Evolutionary conservation across 352 stramenopile genomes (phyloP).

Genomic region (Halophytophthora polymorphica): DNA sequence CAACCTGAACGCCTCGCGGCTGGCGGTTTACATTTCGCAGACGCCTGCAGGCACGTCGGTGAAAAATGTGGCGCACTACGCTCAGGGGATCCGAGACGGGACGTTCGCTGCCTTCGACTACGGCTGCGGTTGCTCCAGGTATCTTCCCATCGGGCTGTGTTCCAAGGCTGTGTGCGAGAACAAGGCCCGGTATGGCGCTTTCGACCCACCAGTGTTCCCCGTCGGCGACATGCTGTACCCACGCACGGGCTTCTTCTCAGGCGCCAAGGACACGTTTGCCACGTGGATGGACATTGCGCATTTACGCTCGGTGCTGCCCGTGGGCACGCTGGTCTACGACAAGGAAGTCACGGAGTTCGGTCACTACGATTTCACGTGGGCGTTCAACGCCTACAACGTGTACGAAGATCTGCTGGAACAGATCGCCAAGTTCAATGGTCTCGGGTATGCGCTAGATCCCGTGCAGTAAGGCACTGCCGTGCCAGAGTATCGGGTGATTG

Average conservation of each 20-base stretch:
- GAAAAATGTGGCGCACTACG: constrained; percentile 55
- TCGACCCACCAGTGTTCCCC: constrained; percentile 28
- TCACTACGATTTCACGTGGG: constrained; percentile 53
- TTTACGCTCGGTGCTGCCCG: constrained; percentile 30
- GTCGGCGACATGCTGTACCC: too few species aligned
- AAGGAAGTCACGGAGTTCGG: constrained; percentile 37
- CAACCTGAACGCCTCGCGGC: constrained; percentile 41
- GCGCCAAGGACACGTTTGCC: constrained; percentile 37
- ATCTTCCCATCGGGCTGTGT: constrained; percentile 26
- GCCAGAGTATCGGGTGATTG: neutral
- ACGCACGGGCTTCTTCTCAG: constrained; percentile 36
- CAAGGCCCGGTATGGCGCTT: constrained; percentile 40
- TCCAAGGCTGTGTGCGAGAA: constrained; percentile 31
- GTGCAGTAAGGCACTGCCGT: neutral
- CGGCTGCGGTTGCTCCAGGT: constrained; percentile 31
- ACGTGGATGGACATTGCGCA: constrained; percentile 32
- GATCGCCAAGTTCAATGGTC: constrained; percentile 33
- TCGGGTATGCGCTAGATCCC: constrained; percentile 19
- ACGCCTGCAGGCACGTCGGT: constrained; percentile 48
- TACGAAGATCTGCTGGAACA: constrained; percentile 43
- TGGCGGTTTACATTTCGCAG: constrained; percentile 53
- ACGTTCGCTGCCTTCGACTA: constrained; percentile 52
- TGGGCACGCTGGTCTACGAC: constrained; percentile 38
- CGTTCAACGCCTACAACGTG: constrained; percentile 35
- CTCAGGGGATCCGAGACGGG: constrained; percentile 43